Percentiles rank a stretch among this genome's conserved stretches.
phyloP scores from a whole-genome alignment of 805 yeast species.

The Isabelozyma rhagii region DNA sequence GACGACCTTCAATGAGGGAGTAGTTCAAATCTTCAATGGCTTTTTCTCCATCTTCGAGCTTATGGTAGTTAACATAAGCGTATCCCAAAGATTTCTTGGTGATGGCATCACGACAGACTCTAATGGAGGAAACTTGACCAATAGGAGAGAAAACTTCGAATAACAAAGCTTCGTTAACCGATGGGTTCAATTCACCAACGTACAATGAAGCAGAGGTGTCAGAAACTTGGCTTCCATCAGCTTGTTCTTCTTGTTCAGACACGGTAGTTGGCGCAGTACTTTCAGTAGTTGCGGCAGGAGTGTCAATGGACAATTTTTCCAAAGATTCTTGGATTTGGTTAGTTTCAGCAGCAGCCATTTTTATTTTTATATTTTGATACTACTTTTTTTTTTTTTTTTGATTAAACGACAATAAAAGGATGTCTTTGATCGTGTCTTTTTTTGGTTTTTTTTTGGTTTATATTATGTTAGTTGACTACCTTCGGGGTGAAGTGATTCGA shows the following conservation, averaged over 20 bases:
- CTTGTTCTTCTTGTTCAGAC: conserved; percentile 25
- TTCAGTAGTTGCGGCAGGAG: conserved; percentile 26
- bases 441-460: conserved; percentile 1
- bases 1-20: conserved; percentile 87
- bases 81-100: conserved; percentile 96
- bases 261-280: conserved; percentile 15
- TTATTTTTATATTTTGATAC: conserved; percentile 1
- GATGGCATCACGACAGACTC: conserved; percentile 98
- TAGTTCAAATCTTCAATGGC: conserved; percentile 97
- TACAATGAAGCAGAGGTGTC: conserved; percentile 81
- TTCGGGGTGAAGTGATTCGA: not conserved
- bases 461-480: not conserved
- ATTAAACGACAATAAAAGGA: not conserved
- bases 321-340: conserved; percentile 45
- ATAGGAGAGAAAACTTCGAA: conserved; percentile 92
- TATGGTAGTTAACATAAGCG: conserved; percentile 96
- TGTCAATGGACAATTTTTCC: conserved; percentile 45
- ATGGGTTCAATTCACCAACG: conserved; percentile 94
- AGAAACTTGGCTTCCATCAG: conserved; percentile 38
- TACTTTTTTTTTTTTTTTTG: conserved; percentile 9
- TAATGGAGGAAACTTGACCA: conserved; percentile 93
- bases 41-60: conserved; percentile 82
- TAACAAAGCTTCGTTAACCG: conserved; percentile 90
- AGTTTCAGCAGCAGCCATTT: conserved; percentile 31
- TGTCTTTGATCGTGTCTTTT: not conserved